Base-by-base conservation (phyloP, 192 early-diverging fungal species). In the Coemansia sp. region DNA sequence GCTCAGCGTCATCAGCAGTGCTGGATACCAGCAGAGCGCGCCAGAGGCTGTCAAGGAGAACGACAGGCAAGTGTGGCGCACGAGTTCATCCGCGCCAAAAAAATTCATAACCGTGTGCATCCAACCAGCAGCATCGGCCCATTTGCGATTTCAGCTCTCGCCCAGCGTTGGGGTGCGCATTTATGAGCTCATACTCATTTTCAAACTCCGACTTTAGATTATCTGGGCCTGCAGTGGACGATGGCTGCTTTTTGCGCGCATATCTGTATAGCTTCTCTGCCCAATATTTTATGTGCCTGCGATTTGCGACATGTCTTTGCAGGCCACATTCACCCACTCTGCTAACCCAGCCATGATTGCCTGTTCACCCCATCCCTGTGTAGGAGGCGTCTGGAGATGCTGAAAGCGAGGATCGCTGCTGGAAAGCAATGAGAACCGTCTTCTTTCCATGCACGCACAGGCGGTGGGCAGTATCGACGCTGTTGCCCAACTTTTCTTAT, bases 171-270 rank as follows among this genome's bases (percentile, higher is more conserved):
- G 46, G 46, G 42, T 2, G 42, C 19, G 17, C 42, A 43, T 43
- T 21, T 8, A 10, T 8, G 42, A 21, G 42, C 17, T 43, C 46
- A 43, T 5, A 38, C 17, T 38, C 24, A 18, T 12, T 56, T 76
- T 76, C 68, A 76, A 76, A 76, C 74, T 76, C 74, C 74, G 74
- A 76, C 67, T 14, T 48, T 56, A 33, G 58, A 62, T 65, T 41
- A 62, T 46, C 60, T 60, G n/a, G 0, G 43, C 43, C 24, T 44
- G 43, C 43, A 44, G 43, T 12, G 24, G 22, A 44, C n/a, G 46
- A 14, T 15, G 24, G 46, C 46, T 15, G 46, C 46, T 7, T 29
- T n/a, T 50, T 14, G 26, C 46, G 12, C 2, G 46, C 46, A 24
- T 27, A 27, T 27, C 44, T 46, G 44, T 26, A 26, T 46, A 26